These are phyloP conservation scores for Glycyrrhiza uralensis DNA, from an alignment of 306 rosid genomes.

Conservation along the genomic window DNA sequence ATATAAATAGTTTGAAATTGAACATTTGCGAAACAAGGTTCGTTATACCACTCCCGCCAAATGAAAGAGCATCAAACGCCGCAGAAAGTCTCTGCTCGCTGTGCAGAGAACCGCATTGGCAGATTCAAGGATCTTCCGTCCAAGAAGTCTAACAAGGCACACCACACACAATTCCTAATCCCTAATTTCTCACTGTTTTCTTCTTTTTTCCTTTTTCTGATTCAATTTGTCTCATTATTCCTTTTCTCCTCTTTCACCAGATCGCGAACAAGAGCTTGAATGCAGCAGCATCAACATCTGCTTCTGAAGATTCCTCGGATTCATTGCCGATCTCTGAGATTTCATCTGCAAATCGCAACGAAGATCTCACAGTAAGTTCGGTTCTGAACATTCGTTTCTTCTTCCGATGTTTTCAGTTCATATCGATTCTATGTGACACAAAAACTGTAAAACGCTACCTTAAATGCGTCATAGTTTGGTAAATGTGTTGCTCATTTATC, in stretches of 20 bases:
- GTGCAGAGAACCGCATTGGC: slow-evolving; percentile 4
- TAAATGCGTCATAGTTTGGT: not conserved
- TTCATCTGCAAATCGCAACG: not conserved
- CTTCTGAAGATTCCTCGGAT: slow-evolving; percentile 16
- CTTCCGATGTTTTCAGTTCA: not conserved
- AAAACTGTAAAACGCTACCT: not conserved
- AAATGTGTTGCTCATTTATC: not conserved
- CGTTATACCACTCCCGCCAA: slow-evolving; percentile 8
- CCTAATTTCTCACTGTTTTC: not conserved
- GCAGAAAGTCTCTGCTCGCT: not conserved
- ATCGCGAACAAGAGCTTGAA: slow-evolving; percentile 29
- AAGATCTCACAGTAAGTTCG: slow-evolving; percentile 16
- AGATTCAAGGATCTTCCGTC: slow-evolving; percentile 15
- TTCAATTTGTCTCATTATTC: not conserved
- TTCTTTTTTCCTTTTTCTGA: not conserved
- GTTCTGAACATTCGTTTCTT: not conserved
- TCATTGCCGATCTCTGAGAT: slow-evolving; percentile 20
- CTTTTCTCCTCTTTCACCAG: slow-evolving; percentile 14
- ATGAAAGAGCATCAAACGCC: slow-evolving; percentile 37
- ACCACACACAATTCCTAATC: not conserved
- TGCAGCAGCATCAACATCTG: not conserved
- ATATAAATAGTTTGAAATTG: not conserved
- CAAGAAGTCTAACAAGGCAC: slow-evolving; percentile 19
- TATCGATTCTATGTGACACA: not conserved
- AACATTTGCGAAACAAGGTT: not conserved